These are phyloP conservation scores for Rubia peregrina DNA, from an alignment of 305 asterid genomes.

Conservation along the genomic window DNA sequence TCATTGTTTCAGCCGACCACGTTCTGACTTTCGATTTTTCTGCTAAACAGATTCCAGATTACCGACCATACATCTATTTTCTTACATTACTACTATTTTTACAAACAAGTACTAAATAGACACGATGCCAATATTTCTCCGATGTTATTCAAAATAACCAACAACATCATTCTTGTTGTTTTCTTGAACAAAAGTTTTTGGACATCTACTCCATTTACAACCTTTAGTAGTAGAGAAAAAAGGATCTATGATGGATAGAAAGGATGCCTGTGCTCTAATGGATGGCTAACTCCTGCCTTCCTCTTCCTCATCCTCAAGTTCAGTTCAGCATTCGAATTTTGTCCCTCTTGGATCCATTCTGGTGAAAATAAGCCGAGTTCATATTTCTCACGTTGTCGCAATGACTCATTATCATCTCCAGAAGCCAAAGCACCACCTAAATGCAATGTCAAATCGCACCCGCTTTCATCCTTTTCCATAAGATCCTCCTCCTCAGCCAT, in stretches of 20 bases:
- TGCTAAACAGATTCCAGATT: too few species aligned
- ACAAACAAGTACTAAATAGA: too few species aligned
- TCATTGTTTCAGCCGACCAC: too few species aligned
- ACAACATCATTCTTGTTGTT: background rate
- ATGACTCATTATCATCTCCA: conserved; percentile 1
- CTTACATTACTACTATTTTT: too few species aligned
- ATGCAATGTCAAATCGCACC: conserved; percentile 74
- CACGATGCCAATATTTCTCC: background rate
- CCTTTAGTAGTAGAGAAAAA: background rate
- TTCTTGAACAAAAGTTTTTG: background rate
- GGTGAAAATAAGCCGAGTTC: conserved; percentile 17
- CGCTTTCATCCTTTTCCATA: conserved; percentile 23
- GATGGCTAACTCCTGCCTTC: conserved; percentile 18
- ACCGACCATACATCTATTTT: too few species aligned
- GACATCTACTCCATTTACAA: background rate
- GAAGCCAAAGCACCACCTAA: conserved; percentile 47
- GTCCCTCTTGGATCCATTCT: conserved; percentile 17
- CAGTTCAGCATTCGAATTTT: conserved; percentile 17
- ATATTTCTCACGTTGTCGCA: conserved; percentile 9
- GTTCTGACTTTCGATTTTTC: too few species aligned
- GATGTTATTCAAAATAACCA: background rate
- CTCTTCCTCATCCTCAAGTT: conserved; percentile 15
- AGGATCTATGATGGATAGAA: conserved; percentile 23
- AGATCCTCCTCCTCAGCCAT: conserved; percentile 21
- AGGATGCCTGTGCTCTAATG: conserved; percentile 18